Evolutionary conservation across 441 rosid species (phyloP), one percentile per base, ranked within the genome.

Genomic region (Viola pubescens): DNA sequence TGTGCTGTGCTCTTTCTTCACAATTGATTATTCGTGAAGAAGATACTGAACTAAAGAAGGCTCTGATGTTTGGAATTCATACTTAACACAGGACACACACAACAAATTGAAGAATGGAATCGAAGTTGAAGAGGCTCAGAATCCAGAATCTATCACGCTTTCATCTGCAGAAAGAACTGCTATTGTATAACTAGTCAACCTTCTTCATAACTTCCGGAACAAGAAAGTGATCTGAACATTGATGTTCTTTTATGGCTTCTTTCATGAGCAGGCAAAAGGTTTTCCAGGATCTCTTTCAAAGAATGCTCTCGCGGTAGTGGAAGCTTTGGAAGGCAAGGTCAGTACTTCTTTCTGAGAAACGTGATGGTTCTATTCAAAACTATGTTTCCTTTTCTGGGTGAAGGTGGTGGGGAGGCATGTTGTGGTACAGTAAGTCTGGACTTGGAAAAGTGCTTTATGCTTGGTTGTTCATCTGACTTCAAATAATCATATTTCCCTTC

Each of bases 311-410:
- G 77, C 75, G 3, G 83, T 83, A 41, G 78, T 71, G 60, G 97
- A 86, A 70, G 77, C 95, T 72, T 74, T 89, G 79, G 97, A 89
- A 79, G 97, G 99, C 52, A 94, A 89, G 92, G 99, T 89, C 37
- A 61, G 81, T 67, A 60, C 19, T 55, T 70, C 40, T 48, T 59
- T n/a, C 2, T 69, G 55, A 49, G 46, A 52, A 59, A 49, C 10
- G 37, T 7, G 48, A 41, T 38, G 60, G 42, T 64, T 59, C 41
- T 53, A 9, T 37, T 54, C 6, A 53, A 65, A 12, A 6, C 12
- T 37, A 6, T 50, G 37, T 42, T 44, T 9, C 14, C 39, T 45
- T 14, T 4, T 43, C 6, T 60, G 5, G 16, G 53, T 3, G 48
- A 50, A 42, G 34, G 56, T 34, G 14, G 16, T 14, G 16, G 19